Base-by-base conservation (phyloP, 2,329 filamentous ascomycete genomes). In the Zopfia rhizophila region DNA sequence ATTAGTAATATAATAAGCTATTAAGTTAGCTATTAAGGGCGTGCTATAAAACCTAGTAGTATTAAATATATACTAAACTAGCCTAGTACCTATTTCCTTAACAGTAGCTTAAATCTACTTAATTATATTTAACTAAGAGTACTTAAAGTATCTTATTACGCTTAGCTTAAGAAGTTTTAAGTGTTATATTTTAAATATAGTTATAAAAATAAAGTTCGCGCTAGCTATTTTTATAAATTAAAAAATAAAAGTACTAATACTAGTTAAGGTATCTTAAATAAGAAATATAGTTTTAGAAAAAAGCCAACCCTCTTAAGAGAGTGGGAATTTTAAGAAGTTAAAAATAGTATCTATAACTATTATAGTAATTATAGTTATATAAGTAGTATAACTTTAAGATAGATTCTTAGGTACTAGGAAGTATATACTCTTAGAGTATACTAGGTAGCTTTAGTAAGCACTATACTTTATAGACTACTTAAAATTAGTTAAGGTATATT, bases 271-370 rank as follows among this genome's bases (percentile, higher is more conserved):
- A 17, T 40, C 33, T 40, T 40, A 48, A 25, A 47, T 16, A 14
- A 47, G 44, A 8, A 47, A 11, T 2, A 28, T 10, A 25, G 24
- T 38, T 6, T 42, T 16, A 1, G 69, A 68, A 29, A n/a, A n/a
- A n/a, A n/a, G n/a, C n/a, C 63, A n/a, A 70, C 69, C 19, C 51
- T 63, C 77, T 79, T 80, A 84, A 0, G 80, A 79, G 1, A 83
- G 71, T 14, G 73, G 72, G 12, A 85, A 60, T 0, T 62, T 70
- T n/a, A 85, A 68, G 42, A 84, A 79, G 1, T 58, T 60, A 1
- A 68, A 69, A 6, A 79, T 61, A 11, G 78, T 72, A 55, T 84
- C 79, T 56, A 83, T 79, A 12, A 77, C 79, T 2, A 81, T 83
- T 22, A 84, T 75, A n/a, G 45, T 45, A 30, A 82, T 84, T 31